phyloP scores from a whole-genome alignment of 768 basidiomycete species.

The Cystofilobasidium bisporidii region DNA sequence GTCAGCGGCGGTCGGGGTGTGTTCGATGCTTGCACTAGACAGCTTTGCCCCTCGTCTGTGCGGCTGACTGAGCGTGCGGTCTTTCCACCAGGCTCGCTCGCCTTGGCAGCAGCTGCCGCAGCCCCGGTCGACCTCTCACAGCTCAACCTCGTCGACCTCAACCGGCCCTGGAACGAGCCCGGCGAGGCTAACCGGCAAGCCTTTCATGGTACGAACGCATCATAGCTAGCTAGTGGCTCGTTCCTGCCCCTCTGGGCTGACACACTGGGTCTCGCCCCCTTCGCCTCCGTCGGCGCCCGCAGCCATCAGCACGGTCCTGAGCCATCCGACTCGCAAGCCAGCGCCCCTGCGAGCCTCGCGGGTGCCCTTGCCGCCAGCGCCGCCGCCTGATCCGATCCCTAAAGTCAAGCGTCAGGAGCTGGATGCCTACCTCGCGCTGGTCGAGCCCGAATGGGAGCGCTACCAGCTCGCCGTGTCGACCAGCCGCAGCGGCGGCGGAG shows the following conservation, averaged over 20 bases:
- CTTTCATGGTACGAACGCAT: constrained; percentile 27
- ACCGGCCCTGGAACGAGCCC: constrained; percentile 20
- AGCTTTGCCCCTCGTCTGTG: neutral
- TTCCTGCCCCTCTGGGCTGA: too few relatives aligned
- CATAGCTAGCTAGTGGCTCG: too few relatives aligned
- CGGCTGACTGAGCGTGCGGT: neutral
- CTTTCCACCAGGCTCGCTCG: neutral
- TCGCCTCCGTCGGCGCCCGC: constrained; percentile 7
- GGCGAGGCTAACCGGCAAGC: neutral
- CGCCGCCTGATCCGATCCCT: constrained; percentile 47
- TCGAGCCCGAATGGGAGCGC: constrained; percentile 66
- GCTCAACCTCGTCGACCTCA: constrained; percentile 27
- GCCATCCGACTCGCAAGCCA: constrained; percentile 73
- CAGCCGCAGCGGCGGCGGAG: neutral
- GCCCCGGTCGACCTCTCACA: constrained; percentile 19
- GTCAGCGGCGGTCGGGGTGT: neutral
- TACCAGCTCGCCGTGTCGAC: constrained; percentile 44
- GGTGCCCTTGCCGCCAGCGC: constrained; percentile 54
- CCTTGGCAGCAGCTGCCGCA: constrained; percentile 11
- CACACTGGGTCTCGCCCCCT: neutral
- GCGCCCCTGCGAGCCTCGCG: constrained; percentile 76
- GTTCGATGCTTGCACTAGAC: neutral
- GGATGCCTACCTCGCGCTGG: constrained; percentile 63
- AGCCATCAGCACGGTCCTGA: constrained; percentile 91
- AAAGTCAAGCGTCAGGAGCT: constrained; percentile 69